Evolutionary conservation across 495 filamentous ascomycete genomes (phyloP).

Genomic region (Copromyces sp.): DNA sequence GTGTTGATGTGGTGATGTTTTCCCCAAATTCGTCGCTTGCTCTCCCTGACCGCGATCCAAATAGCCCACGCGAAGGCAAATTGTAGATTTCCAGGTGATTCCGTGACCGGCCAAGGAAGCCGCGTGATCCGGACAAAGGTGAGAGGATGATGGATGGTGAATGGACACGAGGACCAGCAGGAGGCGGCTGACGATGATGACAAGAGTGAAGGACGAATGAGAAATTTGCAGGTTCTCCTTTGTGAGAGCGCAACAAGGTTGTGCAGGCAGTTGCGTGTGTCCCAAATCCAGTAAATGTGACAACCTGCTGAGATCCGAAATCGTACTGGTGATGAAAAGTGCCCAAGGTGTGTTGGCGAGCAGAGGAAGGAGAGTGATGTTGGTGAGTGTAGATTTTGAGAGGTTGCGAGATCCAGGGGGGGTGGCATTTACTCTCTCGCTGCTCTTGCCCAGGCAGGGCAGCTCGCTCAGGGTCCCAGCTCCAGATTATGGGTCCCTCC

Average conservation of each 20-base stretch:
- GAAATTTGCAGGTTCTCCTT: neutral
- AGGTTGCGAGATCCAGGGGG: neutral
- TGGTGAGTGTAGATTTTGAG: neutral
- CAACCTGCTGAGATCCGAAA: slow-evolving; percentile 1
- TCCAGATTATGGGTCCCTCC: neutral
- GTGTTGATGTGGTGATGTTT: neutral
- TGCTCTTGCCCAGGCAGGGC: neutral
- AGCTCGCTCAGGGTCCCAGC: neutral
- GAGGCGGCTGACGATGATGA: neutral
- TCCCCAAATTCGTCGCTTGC: neutral
- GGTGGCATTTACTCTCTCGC: neutral
- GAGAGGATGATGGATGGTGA: neutral
- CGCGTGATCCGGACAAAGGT: neutral
- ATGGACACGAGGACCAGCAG: neutral
- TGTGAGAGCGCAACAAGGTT: neutral
- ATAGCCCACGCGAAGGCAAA: neutral
- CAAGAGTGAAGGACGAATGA: neutral
- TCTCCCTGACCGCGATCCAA: neutral
- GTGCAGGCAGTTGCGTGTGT: neutral
- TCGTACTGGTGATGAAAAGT: slow-evolving; percentile 1
- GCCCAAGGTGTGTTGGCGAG: neutral
- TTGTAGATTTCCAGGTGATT: neutral
- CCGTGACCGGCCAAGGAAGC: neutral
- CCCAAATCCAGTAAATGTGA: neutral
- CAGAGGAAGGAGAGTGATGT: neutral